phyloP scores from a whole-genome alignment of 805 yeast species.

The Spathaspora passalidarum region DNA sequence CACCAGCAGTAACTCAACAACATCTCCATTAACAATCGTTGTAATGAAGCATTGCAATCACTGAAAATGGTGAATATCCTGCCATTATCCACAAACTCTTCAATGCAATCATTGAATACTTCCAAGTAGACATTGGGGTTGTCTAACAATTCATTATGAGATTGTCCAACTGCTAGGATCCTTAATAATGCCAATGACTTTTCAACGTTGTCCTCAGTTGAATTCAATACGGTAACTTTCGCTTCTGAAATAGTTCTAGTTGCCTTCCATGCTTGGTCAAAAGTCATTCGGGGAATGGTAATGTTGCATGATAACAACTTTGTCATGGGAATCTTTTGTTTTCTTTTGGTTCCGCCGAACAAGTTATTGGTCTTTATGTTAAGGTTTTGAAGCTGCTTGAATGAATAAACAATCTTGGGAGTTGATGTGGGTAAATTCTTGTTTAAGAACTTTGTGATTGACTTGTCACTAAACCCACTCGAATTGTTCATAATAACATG shows the following conservation, averaged over 20 bases:
- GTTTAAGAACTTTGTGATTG: background rate
- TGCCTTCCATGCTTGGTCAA: slow-evolving; percentile 21
- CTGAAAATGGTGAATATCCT: slow-evolving; percentile 27
- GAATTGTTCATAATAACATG: background rate
- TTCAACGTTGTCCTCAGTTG: slow-evolving; percentile 10
- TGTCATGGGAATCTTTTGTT: slow-evolving; percentile 12
- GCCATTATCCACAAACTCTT: slow-evolving; percentile 38
- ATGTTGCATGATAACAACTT: slow-evolving; percentile 11
- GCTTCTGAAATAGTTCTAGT: slow-evolving; percentile 20
- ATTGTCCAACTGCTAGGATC: slow-evolving; percentile 18
- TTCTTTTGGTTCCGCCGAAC: background rate
- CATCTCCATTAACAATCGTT: slow-evolving; percentile 36
- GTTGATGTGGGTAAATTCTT: background rate
- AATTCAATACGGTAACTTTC: slow-evolving; percentile 8
- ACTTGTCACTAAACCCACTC: slow-evolving; percentile 4
- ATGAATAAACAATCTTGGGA: background rate
- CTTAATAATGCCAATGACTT: slow-evolving; percentile 14
- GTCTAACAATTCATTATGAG: slow-evolving; percentile 18
- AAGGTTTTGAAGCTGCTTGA: background rate
- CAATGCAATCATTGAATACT: slow-evolving; percentile 35
- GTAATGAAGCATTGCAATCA: slow-evolving; percentile 15
- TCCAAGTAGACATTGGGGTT: slow-evolving; percentile 11
- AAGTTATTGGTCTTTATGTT: background rate
- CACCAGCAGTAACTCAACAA: slow-evolving; percentile 43
- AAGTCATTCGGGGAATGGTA: slow-evolving; percentile 12